These are phyloP conservation scores for Alternaria rosae DNA, from an alignment of 2,329 filamentous ascomycete species.

Conservation along the genomic window DNA sequence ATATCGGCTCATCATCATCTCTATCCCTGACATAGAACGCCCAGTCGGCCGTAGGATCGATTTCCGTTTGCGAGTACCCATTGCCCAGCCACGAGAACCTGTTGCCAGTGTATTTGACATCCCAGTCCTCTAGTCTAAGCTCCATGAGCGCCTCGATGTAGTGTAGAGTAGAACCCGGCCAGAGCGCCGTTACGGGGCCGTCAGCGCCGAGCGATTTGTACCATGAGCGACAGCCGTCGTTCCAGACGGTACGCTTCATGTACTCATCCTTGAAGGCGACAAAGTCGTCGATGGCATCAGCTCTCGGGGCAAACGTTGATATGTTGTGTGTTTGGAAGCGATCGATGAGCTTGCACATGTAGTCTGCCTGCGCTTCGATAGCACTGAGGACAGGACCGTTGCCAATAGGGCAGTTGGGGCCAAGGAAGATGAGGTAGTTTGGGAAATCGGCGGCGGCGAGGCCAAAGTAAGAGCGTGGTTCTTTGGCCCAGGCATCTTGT, in stretches of 20 bases:
- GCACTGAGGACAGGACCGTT: conserved; percentile 54
- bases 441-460: conserved; percentile 57
- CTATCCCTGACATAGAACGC: conserved; percentile 46
- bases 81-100: conserved; percentile 51
- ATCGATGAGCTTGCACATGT: conserved; percentile 60
- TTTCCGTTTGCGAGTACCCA: conserved; percentile 45
- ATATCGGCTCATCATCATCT: conserved; percentile 45
- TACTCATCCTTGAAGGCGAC: conserved; percentile 56
- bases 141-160: conserved; percentile 59
- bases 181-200: conserved; percentile 52
- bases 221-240: conserved; percentile 56
- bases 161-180: conserved; percentile 59
- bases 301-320: conserved; percentile 53
- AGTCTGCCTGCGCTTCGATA: conserved; percentile 59
- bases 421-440: conserved; percentile 55
- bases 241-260: conserved; percentile 57
- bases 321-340: conserved; percentile 60
- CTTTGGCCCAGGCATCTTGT: conserved; percentile 54
- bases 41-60: conserved; percentile 47
- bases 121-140: conserved; percentile 57
- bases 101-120: conserved; percentile 51
- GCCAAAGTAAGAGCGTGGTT: conserved; percentile 55
- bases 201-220: conserved; percentile 46
- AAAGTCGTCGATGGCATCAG: conserved; percentile 60
- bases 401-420: conserved; percentile 53